Conservation (phyloP, 371 early-diverging fungal species). For the Mucor plumbeus region DNA sequence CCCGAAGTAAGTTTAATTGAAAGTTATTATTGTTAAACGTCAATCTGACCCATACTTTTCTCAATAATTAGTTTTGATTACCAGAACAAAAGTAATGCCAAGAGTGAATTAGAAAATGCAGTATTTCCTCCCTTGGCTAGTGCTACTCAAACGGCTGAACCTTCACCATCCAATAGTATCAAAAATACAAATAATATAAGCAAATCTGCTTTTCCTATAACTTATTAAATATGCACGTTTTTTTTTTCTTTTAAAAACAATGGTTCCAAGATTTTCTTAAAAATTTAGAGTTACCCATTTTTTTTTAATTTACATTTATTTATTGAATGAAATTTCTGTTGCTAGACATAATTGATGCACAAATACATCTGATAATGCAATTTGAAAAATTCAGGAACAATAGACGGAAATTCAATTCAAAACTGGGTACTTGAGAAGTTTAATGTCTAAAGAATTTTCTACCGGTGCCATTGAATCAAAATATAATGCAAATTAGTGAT, state of each 20-base stretch:
- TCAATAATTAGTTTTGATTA: constrained; percentile 26
- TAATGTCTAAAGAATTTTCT: too few relatives aligned
- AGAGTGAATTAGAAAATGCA: constrained; percentile 18
- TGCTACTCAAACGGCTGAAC: neutral
- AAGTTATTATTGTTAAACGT: too few relatives aligned
- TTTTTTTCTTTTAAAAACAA: neutral
- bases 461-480: too few relatives aligned
- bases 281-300: too few relatives aligned
- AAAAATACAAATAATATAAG: constrained; percentile 7
- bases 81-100: constrained; percentile 23
- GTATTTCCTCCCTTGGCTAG: constrained; percentile 14
- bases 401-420: too few relatives aligned
- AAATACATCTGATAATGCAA: too few relatives aligned
- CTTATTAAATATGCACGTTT: neutral
- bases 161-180: neutral
- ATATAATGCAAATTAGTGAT: too few relatives aligned
- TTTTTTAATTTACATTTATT: too few relatives aligned
- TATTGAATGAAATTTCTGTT: too few relatives aligned
- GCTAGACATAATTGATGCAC: too few relatives aligned
- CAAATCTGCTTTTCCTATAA: constrained; percentile 1
- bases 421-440: too few relatives aligned
- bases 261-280: neutral
- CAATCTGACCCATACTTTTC: neutral
- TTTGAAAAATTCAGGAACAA: too few relatives aligned
- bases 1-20: constrained; percentile 16